These are phyloP conservation scores for Bolboschoenus planiculmis DNA, from an alignment of 176 grass and related monocot genomes.

Conservation along the genomic window DNA sequence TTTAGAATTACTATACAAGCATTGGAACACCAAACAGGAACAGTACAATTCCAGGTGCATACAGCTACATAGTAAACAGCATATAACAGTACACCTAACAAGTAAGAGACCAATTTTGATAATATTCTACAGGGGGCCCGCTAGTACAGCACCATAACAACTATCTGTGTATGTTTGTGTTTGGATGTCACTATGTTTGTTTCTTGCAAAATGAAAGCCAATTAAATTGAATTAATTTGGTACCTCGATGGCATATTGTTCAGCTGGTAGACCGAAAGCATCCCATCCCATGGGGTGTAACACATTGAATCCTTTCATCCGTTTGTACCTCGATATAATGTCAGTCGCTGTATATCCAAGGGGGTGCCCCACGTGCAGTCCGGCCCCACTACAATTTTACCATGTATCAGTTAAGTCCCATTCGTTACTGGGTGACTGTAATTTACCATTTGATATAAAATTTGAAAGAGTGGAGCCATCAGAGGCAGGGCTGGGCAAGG, in stretches of 20 bases:
- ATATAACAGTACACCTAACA: neutral
- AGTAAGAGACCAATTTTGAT: no score
- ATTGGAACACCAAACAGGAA: neutral
- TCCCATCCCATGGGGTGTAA: constrained; percentile 99
- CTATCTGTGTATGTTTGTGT: no score
- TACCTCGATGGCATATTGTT: constrained; percentile 96
- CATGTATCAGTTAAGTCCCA: neutral
- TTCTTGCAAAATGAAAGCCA: neutral
- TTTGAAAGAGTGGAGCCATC: no score
- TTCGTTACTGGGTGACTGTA: neutral
- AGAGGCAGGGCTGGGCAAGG: no score
- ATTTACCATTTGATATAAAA: neutral
- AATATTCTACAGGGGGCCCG: no score
- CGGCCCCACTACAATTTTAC: constrained; percentile 51
- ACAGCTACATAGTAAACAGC: neutral
- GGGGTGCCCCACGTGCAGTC: constrained; percentile 80
- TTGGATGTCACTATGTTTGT: no score
- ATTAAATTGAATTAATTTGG: neutral
- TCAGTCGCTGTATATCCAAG: constrained; percentile 94
- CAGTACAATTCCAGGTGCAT: neutral
- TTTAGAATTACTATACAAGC: neutral
- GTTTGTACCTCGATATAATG: constrained; percentile 76
- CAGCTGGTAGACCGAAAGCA: constrained; percentile 89
- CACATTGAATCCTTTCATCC: constrained; percentile 96
- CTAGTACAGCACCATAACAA: no score